Base-by-base conservation (phyloP, 2,329 filamentous ascomycete genomes). In the Magnaporthiopsis incrustans region DNA sequence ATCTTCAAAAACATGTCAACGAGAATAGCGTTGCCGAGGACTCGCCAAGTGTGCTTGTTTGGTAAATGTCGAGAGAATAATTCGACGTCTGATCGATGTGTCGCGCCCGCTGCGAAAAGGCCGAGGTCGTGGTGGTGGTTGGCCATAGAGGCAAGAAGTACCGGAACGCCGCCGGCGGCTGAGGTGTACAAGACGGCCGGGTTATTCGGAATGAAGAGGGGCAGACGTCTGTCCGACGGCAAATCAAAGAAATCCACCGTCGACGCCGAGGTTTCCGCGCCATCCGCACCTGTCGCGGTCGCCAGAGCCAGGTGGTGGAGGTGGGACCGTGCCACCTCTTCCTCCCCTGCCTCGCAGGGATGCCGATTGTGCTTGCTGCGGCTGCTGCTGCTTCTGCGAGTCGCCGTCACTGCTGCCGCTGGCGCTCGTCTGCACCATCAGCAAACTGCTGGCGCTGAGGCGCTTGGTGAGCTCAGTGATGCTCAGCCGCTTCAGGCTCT, bases 381-480 rank as follows among this genome's bases (percentile, higher is more conserved):
- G 70, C 66, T 33, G 67, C 72, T 65, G 74, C 70, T 61, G 76
- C 71, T 66, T 77, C 66, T 83, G 81, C 69, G 74, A 77, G 71
- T 80, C 82, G 64, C 76, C 75, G 63, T 78, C 74, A 71, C 78
- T 82, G 71, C 78, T 82, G 71, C 78, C 81, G 66, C 78, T 80
- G 65, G 77, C 76, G 71, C 85, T 85, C 66, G 82, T 82, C 75
- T 86, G 83, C 64, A 85, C 78, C 59, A 87, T 77, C 63, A 88
- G 76, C 70, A 86, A 74, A 72, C 81, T 86, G 71, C 82, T 86
- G 62, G 83, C 86, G 71, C 82, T 86, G 63, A 88, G 72, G 66
- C 83, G 77, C 71, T 83, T 85, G 60, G 83, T 82, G 67, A 86
- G 60, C 63, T 88, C 85, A 68, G 79, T 82, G 68, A 88, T 85